Evolutionary conservation across 148 eudicot genomes (phyloP), one percentile per base, ranked within the genome.

Genomic region (Talinum fruticosum): DNA sequence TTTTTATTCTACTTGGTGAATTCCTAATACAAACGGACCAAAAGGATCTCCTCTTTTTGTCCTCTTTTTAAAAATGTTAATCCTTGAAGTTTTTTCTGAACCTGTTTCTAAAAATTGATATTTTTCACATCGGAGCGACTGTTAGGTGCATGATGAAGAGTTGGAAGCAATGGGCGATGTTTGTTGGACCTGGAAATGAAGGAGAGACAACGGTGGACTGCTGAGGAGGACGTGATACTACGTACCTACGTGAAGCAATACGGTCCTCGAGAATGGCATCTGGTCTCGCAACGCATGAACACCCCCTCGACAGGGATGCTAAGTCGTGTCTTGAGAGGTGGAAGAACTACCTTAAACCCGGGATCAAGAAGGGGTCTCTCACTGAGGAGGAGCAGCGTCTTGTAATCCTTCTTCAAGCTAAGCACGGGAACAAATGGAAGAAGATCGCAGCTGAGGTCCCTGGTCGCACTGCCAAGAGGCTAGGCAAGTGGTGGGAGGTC

Each of bases 401-500:
- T 21, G 93, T 90, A 8, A 90, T 88, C 68, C 87, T 84, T 74
- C 84, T 90, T 21, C 93, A 90, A 68, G 88, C 82, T 10, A 90
- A 90, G 61, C 88, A 90, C 86, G 93, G 93, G 18, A 90, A 90
- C 77, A 90, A 90, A 81, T 90, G 93, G 93, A 88, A 88, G 83
- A 86, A 85, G 66, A 88, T 90, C 16, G 93, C 93, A 0, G 85
- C 91, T 82, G 89, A 88, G 78, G 93, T 90, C 21, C 91, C 93
- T 0, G 91, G 93, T 2, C 84, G 93, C 23, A 90, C 93, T 14
- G 91, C 91, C n/a, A 90, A 88, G 80, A 77, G 93, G 45, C 81
- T 90, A 0, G 93, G 93, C 5, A 91, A 91, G 90, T 91, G 95
- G 95, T 91, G 95, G 98, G 98, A 94, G 74, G 97, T 94, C 10